Base-by-base conservation (phyloP, 495 filamentous ascomycete genomes). In the Daldinia concentrica region DNA sequence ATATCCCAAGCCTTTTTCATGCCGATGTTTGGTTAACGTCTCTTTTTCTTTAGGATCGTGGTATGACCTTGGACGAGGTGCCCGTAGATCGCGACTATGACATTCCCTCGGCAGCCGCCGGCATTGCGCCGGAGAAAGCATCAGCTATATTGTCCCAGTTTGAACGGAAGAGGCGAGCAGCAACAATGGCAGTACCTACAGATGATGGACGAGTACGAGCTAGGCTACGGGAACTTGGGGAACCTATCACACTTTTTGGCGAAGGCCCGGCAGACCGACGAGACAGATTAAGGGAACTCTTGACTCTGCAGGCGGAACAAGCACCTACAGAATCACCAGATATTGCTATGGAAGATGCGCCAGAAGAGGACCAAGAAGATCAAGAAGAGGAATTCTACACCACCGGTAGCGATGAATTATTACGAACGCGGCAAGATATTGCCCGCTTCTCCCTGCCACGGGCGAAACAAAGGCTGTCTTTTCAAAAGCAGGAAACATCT, bases 381-480 rank as follows among this genome's bases (percentile, higher is more conserved):
- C 90, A 93, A 72, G 93, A 97, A 70, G 95, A 98, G 77, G 95
- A 99, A 71, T 98, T 98, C 77, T 99, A 98, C 77, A 97, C 95
- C 0, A 86, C 90, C 57, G 95, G 96, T 0, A 84, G 86, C 3
- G 81, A 87, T 9, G 91, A 91, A 56, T 81, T 99, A 11, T 82
- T 97, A 17, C 84, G 90, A 22, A 92, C 93, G 5, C 85, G 95
- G 52, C 90, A 88, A 75, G 86, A 89, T 8, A 97, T 99, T 62
- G 96, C 95, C 6, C 82, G 86, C 17, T 98, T 90, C 79, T 97
- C 93, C 15, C 79, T 99, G 29, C 94, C 94, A 4, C 84, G 91
- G 54, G 93, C 95, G 52, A 93, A 92, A 76, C 82, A 84, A 59
- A 85, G 95, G 62, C 86, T 97, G 7, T 88, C 87, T 4, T 89